Conservation (phyloP, 495 filamentous ascomycete genomes). For the Penicillium ucsense region DNA sequence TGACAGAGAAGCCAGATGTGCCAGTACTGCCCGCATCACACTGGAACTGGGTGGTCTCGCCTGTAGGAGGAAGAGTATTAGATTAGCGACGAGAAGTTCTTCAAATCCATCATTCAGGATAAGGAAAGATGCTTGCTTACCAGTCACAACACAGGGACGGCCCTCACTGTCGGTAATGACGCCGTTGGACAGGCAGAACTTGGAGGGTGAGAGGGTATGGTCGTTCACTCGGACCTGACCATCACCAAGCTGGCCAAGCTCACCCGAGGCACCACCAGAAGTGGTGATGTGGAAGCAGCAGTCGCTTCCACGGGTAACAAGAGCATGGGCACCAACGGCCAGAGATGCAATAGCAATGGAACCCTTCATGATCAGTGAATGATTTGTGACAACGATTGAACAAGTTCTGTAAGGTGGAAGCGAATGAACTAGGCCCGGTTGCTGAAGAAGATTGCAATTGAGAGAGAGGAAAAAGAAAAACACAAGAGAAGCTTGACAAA, state of each 20-base stretch:
- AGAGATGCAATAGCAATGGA: slow-evolving; percentile 21
- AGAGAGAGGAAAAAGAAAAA: too few species aligned
- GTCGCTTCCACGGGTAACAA: slow-evolving; percentile 20
- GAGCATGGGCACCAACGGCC: slow-evolving; percentile 24
- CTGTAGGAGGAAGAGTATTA: slow-evolving; percentile 15
- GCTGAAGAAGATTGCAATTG: too few species aligned
- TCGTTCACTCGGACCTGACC: slow-evolving; percentile 43
- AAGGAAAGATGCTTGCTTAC: slow-evolving; percentile 17
- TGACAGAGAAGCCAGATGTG: slow-evolving; percentile 38
- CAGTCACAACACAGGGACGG: slow-evolving; percentile 47
- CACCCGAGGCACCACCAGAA: slow-evolving; percentile 31
- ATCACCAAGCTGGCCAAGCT: slow-evolving; percentile 39
- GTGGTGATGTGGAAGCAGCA: slow-evolving; percentile 41
- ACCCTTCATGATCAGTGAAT: slow-evolving; percentile 15
- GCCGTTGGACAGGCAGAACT: slow-evolving; percentile 33
- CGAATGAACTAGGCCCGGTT: too few species aligned
- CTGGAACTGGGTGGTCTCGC: slow-evolving; percentile 51
- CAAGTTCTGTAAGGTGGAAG: background rate
- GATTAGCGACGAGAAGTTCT: background rate
- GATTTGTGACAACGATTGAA: background rate
- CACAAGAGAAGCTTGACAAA: too few species aligned
- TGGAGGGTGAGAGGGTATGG: slow-evolving; percentile 20
- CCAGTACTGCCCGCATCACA: slow-evolving; percentile 47
- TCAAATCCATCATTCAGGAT: too few species aligned
- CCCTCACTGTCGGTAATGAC: slow-evolving; percentile 39